Base-by-base conservation (phyloP, 1,284 basidiomycete genomes). In the Tilletia caries region DNA sequence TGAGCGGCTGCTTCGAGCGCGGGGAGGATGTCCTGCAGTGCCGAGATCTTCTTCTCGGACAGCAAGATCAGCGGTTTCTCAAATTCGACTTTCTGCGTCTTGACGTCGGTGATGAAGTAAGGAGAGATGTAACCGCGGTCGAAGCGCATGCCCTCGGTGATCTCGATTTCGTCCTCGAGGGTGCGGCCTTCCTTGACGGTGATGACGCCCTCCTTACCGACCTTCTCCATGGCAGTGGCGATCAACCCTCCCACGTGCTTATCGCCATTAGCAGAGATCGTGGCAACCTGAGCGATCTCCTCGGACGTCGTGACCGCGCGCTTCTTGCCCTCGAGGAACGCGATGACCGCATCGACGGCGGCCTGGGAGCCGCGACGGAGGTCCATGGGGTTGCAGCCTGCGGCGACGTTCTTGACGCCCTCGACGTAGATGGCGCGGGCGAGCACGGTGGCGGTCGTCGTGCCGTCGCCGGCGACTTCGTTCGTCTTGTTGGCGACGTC, bases 141-240 rank as follows among this genome's bases (percentile, higher is more conserved):
- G 86, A 98, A 98, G 81, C 94, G 90, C 95, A 98, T 98, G 84
- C 95, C 95, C 86, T 98, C 95, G 37, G 95, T 98, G 83, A 98
- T 95, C 85, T 98, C 95, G 83, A 98, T 98, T 86, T 97, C 85
- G 84, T 98, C 95, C 80, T 97, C 93, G 76, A 95, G 95, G 15
- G 95, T 98, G 75, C 91, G 90, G 68, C 95, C 95, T 86, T 98
- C 95, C 88, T 96, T 97, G 85, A 98, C 95, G 72, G 95, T 98
- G 87, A 98, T 98, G 83, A 98, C 95, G 85, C 95, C 95, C 86
- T 98, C 95, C 87, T 97, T 97, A 84, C 95, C 95, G 73, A 98
- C 95, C 86, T 97, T 97, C 86, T 98, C 95, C 95, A 98, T 98
- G 2, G 95, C 95, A 83, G 94, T 93, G n/a, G 95, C 94, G 85